Percentiles rank a stretch among this genome's conserved stretches.
These are phyloP conservation scores for Coemansia sp. DNA, from an alignment of 192 early-diverging fungal genomes.

Conservation along the genomic window DNA sequence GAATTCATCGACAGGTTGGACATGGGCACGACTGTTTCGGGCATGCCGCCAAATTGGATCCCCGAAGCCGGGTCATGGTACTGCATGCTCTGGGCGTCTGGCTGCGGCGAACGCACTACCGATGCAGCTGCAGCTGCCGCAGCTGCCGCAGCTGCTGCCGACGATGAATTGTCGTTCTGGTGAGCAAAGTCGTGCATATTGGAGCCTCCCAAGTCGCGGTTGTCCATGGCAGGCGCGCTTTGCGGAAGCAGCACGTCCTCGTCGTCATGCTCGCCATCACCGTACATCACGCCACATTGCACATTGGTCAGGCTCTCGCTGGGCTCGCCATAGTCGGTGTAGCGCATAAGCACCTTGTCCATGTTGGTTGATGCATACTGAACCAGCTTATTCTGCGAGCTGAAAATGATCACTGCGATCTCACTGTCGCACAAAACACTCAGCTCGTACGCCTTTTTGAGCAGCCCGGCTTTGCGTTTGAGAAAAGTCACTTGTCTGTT, in stretches of 20 bases:
- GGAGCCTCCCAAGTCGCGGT: constrained; percentile 5
- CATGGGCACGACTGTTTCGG: constrained; percentile 1
- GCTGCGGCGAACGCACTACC: constrained; percentile 8
- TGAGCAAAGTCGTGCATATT: constrained; percentile 28
- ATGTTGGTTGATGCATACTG: constrained; percentile 94
- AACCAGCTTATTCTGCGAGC: constrained; percentile 86
- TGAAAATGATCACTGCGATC: constrained; percentile 93
- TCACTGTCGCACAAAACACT: constrained; percentile 93
- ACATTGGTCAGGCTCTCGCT: constrained; percentile 61
- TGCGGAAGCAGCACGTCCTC: constrained; percentile 18
- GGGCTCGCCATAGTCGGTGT: constrained; percentile 67
- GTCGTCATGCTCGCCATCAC: constrained; percentile 41
- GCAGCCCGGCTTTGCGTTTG: constrained; percentile 90
- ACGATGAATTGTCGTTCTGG: constrained; percentile 6
- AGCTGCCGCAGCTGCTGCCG: constrained; percentile 12
- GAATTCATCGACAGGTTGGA: constrained; percentile 16
- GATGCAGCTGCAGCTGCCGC: constrained; percentile 13
- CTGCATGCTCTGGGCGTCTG: neutral
- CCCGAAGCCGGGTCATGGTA: neutral
- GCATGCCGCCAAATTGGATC: constrained; percentile 2
- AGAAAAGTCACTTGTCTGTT: constrained; percentile 94
- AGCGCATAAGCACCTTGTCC: constrained; percentile 85
- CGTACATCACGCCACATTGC: constrained; percentile 35
- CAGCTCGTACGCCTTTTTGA: constrained; percentile 97
- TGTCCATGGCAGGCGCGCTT: constrained; percentile 18